Base-by-base conservation (phyloP, 805 yeast species). In the Starmerella ratchasimensis region DNA sequence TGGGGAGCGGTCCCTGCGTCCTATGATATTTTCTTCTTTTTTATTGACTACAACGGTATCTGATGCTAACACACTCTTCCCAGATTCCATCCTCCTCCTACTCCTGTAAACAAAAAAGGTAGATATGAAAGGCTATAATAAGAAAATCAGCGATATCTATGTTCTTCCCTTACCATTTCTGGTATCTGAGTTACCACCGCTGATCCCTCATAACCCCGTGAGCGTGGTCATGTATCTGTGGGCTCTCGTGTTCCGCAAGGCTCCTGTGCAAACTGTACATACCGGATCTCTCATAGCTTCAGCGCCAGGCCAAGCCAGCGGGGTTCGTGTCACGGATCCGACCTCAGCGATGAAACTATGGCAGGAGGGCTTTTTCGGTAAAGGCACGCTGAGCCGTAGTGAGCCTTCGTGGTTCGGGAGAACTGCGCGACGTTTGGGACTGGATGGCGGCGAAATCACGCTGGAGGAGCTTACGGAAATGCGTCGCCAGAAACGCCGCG, bases 21-120 rank as follows among this genome's bases (percentile, higher is more conserved):
- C 11, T 8, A 25, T 42, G 47, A 43, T 39, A 43, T 44, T 38
- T 39, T 42, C 15, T n/a, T n/a, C n/a, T 38, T 41, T 23, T 31
- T 42, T 49, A 71, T 69, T 76, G 93, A 81, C 94, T 81, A 81
- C 93, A 81, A 81, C 93, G 93, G 93, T 81, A 81, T 81, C 93
- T 81, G 93, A 79, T 41, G 41, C 54, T 50, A 51, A 50, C 53
- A 23, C 29, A n/a, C 16, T 5, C n/a, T n/a, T n/a, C n/a, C n/a
- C n/a, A n/a, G n/a, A n/a, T n/a, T n/a, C n/a, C n/a, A n/a, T n/a
- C n/a, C n/a, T 9, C 11, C 8, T 9, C 11, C 8, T 23, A 23
- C 8, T 11, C 11, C 25, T 23, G 11, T 11, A 9, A 23, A 23
- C 8, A 11, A 8, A 23, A 11, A 8, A 9, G 31, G 16, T 9